Base-by-base conservation (phyloP, 305 asterid species). In the Fraxinus sp. region DNA sequence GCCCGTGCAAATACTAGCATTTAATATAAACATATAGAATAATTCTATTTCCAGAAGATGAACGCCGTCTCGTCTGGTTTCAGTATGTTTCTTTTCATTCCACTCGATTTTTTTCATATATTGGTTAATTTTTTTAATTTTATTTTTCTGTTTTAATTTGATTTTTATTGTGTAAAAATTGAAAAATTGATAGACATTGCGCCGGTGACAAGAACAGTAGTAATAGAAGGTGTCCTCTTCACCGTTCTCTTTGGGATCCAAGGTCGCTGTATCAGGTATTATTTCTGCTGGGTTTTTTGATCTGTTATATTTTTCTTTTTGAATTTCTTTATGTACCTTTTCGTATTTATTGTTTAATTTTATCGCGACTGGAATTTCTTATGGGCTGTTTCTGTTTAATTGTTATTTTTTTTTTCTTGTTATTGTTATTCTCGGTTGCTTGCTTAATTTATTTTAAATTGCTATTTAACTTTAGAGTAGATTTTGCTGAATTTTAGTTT, bases 61-160 rank as follows among this genome's bases (percentile, higher is more conserved):
- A 95, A 96, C 97, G 98, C 97, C 92, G 98, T 98, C 88, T 97
- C 98, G 84, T 93, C 97, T 89, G 99, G 99, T 89, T 96, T 96
- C 94, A 92, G 98, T 96, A 88, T 32, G 97, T 81, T 74, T 59
- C 83, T 24, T 79, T 64, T 72, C 32, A 7, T 55, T 64, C 72
- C 32, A 8, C 72, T 64, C 72, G 72, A 9, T 62, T 62, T 22
- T 62, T 62, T 20, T 55, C 20, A 0, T 46, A 64, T 64, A 24
- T 24, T 64, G 4, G 33, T 22, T 39, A 39, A 39, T 39, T 20
- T 24, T 7, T 24, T 64, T 64, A 6, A 59, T 16, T 37, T 59
- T 39, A 7, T 49, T 1, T 77, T 13, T 4, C 32, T 33, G 24
- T 70, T 35, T 75, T 68, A 0, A 33, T 22, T n/a, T 6, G 2